Base-by-base conservation (phyloP, 2,329 filamentous ascomycete genomes). In the Xylaria sp. region DNA sequence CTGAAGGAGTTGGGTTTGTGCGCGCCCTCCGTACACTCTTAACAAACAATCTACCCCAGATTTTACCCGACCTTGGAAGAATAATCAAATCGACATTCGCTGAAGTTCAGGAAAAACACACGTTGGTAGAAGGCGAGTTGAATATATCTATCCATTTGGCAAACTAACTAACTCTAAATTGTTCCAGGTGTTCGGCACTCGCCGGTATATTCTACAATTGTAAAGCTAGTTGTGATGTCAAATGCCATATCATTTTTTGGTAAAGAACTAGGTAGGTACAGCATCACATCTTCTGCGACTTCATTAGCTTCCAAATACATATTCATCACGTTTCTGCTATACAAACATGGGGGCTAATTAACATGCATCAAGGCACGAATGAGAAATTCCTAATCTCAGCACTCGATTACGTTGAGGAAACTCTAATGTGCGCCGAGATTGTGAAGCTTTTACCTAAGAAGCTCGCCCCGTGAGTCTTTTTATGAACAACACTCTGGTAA, bases 1-100 rank as follows among this genome's bases (percentile, higher is more conserved):
- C 66, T 9, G 77, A 78, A 42, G 77, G 77, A 1, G 71, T 74
- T 5, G 73, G 72, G 0, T 77, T 78, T 28, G 63, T 77, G 11
- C 60, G 71, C 0, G 40, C 73, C 28, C 42, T 74, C 0, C 59
- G 72, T 0, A 75, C 73, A 0, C 65, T 75, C 0, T 49, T 79
- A 13, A 77, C 76, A 1, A 74, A 72, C 33, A 59, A 74, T 17
- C 46, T 74, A 1, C 70, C 66, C 3, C 9, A 64, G 1, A 57
- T 72, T 0, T 15, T 67, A 2, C 70, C 68, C 2, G 49, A 69
- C 6, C 40, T 67, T 0, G 31, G 38, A 5, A 49, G 2, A 6
- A 53, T 54, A 3, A 13, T 59, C 15, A 31, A 36, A 3, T 33
- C 11, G 2, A 26, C 28, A 6, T 44, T 65, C 4, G 53, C n/a